Base-by-base conservation (phyloP, 1,139 yeast species). In the Geotrichum armillariae region DNA sequence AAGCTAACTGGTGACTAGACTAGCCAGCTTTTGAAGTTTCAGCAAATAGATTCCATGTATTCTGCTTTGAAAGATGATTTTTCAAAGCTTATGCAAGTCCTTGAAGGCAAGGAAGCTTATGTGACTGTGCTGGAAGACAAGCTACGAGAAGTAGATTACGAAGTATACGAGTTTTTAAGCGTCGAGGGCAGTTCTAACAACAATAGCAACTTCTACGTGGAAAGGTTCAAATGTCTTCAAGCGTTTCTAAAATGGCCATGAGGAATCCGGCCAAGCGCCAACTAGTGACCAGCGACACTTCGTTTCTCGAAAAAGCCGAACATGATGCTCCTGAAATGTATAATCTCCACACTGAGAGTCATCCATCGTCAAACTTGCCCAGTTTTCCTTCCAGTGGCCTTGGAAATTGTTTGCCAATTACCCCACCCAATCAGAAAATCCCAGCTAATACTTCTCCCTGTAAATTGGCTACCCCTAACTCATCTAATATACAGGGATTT, bases 141-240 rank as follows among this genome's bases (percentile, higher is more conserved):
- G 20, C 37, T 51, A 18, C 34, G 46, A n/a, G 52, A 51, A 27
- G 49, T 41, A 34, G 52, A 47, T 33, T 47, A 48, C 40, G 52
- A 51, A 41, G 53, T 50, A 36, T 34, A 4, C 20, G 12, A 5
- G n/a, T 23, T n/a, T 21, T n/a, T 23, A 12, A 25, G 20, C 4
- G 12, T 20, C 27, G 21, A 16, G 23, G 18, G 8, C 25, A n/a
- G 7, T 20, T 39, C 49, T 46, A 37, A 41, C 31, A 8, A 16
- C 12, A n/a, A 4, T 7, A 37, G 46, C 45, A 39, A 45, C 46
- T 45, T 9, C 27, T 48, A 17, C 31, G 46, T 23, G 44, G 43
- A 22, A 38, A 42, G 16, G 16, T 11, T 16, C 34, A 39, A 14
- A 11, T 11, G 16, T 14, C 38, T n/a, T 14, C 29, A 9, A 23